phyloP scores from a whole-genome alignment of 345 rosid species.

The Euphorbia tirucalli region DNA sequence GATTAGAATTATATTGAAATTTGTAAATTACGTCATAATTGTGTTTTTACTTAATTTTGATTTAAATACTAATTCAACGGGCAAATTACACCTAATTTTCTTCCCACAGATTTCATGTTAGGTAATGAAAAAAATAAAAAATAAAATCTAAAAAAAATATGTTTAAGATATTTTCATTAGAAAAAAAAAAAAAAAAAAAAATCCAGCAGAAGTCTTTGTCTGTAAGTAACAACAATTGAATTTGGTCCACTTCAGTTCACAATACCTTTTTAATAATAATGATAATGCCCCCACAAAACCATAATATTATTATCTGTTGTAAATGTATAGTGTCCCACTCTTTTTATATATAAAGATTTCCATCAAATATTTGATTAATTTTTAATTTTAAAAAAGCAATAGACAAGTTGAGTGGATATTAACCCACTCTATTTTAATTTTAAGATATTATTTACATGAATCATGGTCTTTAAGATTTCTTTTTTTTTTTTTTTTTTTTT shows the following conservation, averaged over 20 bases:
- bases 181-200: too few relatives aligned
- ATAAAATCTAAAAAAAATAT: too few relatives aligned
- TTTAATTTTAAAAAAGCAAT: background rate
- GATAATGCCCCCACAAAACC: conserved; percentile 16
- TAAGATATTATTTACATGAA: conserved; percentile 14
- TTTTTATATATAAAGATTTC: background rate
- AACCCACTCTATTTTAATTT: background rate
- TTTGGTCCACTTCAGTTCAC: conserved; percentile 17
- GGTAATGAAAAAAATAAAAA: too few relatives aligned
- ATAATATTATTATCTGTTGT: conserved; percentile 12
- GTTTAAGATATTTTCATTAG: too few relatives aligned
- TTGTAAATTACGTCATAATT: too few relatives aligned
- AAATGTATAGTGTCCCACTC: conserved; percentile 10
- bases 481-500: too few relatives aligned
- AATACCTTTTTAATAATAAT: background rate
- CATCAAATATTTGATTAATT: background rate
- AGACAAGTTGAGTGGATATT: conserved; percentile 3
- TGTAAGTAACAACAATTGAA: conserved; percentile 30
- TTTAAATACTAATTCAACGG: too few relatives aligned
- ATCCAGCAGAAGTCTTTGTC: conserved; percentile 37
- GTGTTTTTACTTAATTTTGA: too few relatives aligned
- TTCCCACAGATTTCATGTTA: too few relatives aligned
- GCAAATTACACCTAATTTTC: too few relatives aligned
- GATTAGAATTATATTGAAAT: too few relatives aligned
- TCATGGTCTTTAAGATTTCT: too few relatives aligned